phyloP scores from a whole-genome alignment of 306 rosid genomes.

The Carpinus viminea region DNA sequence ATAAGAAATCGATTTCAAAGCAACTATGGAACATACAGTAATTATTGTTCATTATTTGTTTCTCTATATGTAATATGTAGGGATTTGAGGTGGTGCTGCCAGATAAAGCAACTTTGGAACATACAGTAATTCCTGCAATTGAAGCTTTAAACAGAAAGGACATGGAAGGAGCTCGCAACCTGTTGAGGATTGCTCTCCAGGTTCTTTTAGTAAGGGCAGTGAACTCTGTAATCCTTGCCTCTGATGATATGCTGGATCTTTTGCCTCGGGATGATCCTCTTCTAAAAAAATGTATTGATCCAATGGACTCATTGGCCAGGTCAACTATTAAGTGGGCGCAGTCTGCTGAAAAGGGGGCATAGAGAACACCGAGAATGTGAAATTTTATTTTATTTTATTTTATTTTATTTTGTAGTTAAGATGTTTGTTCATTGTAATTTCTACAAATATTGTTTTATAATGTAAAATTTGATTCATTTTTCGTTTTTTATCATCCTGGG shows the following conservation, averaged over 20 bases:
- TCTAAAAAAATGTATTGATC: conserved; percentile 45
- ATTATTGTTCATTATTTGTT: background rate
- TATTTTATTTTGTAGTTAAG: background rate
- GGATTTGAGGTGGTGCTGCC: conserved; percentile 52
- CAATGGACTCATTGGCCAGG: conserved; percentile 47
- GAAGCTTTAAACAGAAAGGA: conserved; percentile 47
- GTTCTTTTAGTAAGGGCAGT: conserved; percentile 50
- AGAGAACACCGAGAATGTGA: background rate
- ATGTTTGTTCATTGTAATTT: background rate
- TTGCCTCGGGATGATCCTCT: conserved; percentile 47
- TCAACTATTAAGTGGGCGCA: conserved; percentile 48
- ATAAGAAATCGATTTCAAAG: background rate
- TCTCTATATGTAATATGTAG: conserved; percentile 15
- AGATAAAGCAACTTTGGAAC: conserved; percentile 47
- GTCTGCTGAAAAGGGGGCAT: conserved; percentile 27
- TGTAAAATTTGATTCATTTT: background rate
- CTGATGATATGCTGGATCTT: conserved; percentile 40
- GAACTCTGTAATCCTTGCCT: conserved; percentile 41
- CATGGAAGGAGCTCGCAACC: conserved; percentile 45
- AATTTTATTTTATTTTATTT: background rate
- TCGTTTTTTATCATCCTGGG: background rate
- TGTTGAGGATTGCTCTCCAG: conserved; percentile 43
- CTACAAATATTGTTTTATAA: background rate
- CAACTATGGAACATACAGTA: background rate
- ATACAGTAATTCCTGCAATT: conserved; percentile 41